Evolutionary conservation across 2,329 filamentous ascomycete genomes (phyloP), one percentile per base, ranked within the genome.

Genomic region (Pseudogymnoascus sp.): DNA sequence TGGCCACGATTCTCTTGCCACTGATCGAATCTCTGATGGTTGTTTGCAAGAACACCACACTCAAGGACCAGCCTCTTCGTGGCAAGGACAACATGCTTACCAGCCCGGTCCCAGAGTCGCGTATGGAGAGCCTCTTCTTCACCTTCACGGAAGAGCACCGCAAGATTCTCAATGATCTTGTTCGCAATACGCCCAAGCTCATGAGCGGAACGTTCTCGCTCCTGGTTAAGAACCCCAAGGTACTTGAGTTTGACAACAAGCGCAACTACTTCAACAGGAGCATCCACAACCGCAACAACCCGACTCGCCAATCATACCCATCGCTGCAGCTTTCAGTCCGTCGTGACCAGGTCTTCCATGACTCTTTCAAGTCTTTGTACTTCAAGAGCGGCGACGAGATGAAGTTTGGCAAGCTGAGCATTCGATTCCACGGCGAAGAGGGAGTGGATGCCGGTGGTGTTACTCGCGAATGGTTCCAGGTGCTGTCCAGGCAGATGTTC

Each of bases 191-290:
- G 68, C 94, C 95, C 31, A 96, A 96, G 75, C 85, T 99, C 66
- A 99, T 99, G 95, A 97, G 93, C 63, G 94, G 94, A 61, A 97
- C 93, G 2, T 97, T 99, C 77, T 92, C 93, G 9, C 82, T 99
- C 13, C 79, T 99, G 58, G 94, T 97, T 66, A 97, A 96, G 80
- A 99, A 99, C 72, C 95, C 94, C 27, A 99, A 97, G 81, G 95
- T 99, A 3, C 81, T 99, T 10, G 94, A 99, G 72, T 99, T 99
- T 71, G 94, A 99, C 78, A 99, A 99, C 79, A 99, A 99, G 80
- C 92, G 94, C 70, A 97, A 96, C 77, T 99, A 95, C 81, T 99
- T 99, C 81, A 97, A 87, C 73, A 89, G 94, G 65, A 92, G 91
- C 71, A 87, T 99, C 9, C 94, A 99, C 74, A 84, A 84, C 51